Evolutionary conservation across 805 yeast species (phyloP).

Genomic region (Tetrapisispora fleetii): DNA sequence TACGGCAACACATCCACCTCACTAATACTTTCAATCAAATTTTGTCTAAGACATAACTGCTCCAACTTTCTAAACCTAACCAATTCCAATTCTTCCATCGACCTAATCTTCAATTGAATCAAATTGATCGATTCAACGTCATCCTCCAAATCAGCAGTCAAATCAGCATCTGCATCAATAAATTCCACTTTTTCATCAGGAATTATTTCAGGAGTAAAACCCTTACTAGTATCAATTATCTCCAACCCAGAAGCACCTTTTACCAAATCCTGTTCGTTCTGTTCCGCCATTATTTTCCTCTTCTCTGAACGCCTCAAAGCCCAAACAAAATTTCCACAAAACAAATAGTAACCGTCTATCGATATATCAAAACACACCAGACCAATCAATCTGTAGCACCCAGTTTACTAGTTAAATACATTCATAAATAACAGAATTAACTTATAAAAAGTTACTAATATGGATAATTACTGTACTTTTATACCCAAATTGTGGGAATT

Average conservation of each 20-base stretch:
- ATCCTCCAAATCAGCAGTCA: slow-evolving; percentile 46
- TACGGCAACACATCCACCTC: slow-evolving; percentile 54
- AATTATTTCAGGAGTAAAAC: slow-evolving; percentile 9
- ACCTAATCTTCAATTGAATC: slow-evolving; percentile 57
- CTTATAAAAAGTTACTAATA: no score
- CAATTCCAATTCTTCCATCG: slow-evolving; percentile 52
- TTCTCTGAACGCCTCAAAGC: neutral
- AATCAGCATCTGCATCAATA: slow-evolving; percentile 60
- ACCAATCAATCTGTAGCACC: no score
- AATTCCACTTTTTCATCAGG: slow-evolving; percentile 36
- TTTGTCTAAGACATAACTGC: slow-evolving; percentile 69
- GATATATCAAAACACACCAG: no score
- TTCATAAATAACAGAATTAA: no score
- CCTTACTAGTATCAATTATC: slow-evolving; percentile 1
- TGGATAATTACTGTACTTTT: no score
- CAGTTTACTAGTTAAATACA: no score
- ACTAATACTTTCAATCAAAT: slow-evolving; percentile 62
- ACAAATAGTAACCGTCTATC: no score
- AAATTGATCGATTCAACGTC: slow-evolving; percentile 55
- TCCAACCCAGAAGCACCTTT: neutral
- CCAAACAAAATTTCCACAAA: neutral
- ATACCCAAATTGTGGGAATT: no score
- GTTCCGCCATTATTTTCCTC: neutral
- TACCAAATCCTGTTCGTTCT: neutral
- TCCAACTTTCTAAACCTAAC: slow-evolving; percentile 48